Conservation (phyloP, 495 filamentous ascomycete genomes). For the Neurospora pannonica region DNA sequence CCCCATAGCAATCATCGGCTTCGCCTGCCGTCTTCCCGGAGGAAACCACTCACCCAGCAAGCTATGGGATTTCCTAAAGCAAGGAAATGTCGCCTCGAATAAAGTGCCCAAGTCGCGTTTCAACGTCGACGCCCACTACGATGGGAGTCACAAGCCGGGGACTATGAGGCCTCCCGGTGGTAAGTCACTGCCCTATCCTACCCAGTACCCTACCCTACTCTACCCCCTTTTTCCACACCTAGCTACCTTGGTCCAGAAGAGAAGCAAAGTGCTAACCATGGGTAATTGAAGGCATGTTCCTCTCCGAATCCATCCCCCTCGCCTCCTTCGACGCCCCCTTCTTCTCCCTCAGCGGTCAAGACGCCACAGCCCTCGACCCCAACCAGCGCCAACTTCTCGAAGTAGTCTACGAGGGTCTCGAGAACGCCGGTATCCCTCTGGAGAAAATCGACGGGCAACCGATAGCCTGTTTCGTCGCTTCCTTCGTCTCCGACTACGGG, state of each 20-base stretch:
- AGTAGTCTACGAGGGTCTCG: conserved; percentile 73
- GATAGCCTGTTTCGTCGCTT: conserved; percentile 68
- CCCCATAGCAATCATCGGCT: conserved; percentile 19
- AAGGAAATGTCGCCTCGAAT: conserved; percentile 2
- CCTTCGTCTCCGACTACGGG: conserved; percentile 66
- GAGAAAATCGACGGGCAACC: conserved; percentile 58
- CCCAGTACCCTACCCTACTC: too few relatives aligned
- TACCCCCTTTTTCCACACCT: too few relatives aligned
- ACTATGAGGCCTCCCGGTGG: conserved; percentile 8
- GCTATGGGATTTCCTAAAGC: conserved; percentile 11
- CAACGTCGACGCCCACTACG: conserved; percentile 7
- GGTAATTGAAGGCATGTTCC: too few relatives aligned
- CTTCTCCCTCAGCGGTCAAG: conserved; percentile 1
- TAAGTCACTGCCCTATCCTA: conserved; percentile 3
- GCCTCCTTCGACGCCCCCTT: conserved; percentile 10
- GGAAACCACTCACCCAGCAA: conserved; percentile 2
- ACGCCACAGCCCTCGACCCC: conserved; percentile 42
- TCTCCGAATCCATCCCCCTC: neutral
- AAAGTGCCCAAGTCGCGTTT: conserved; percentile 9
- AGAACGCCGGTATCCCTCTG: conserved; percentile 63
- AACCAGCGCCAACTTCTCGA: conserved; percentile 47
- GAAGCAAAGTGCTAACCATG: too few relatives aligned
- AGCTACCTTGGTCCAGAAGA: too few relatives aligned
- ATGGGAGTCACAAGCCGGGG: conserved; percentile 6
- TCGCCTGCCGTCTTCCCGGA: conserved; percentile 16